Base-by-base conservation (phyloP, 2,329 filamentous ascomycete species). In the Ceratocystis harringtonii region DNA sequence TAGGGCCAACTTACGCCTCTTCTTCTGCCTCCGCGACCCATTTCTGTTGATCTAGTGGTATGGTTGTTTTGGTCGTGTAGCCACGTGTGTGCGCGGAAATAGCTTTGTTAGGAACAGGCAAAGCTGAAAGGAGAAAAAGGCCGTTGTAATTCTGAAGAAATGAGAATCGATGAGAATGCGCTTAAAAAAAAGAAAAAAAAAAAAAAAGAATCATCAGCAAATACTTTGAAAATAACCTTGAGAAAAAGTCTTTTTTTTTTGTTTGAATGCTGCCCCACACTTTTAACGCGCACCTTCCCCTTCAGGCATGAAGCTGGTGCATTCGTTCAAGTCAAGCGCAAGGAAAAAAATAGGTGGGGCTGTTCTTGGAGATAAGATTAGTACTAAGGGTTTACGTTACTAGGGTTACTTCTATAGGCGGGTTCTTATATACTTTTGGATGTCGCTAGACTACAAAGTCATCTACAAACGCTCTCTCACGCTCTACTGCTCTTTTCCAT, bases 11-110 rank as follows among this genome's bases (percentile, higher is more conserved):
- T 63, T 63, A 67, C 66, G 52, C 66, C 66, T 67, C 66, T 67
- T 63, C 63, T 65, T 67, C 66, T 67, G 63, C 66, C 63, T 61
- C 66, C 66, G 55, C 63, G 66, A 30, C 66, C 66, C 66, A 67
- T 67, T 50, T 41, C 63, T 50, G 28, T 30, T 28, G 22, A n/a
- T 22, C 17, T 58, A 8, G 22, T 32, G 28, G 19, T 30, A 8
- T n/a, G 22, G 8, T 17, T 15, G 0, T 36, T 36, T 36, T 36
- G 8, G 32, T 8, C 32, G 32, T 36, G 32, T 36, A 36, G 12
- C 36, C 10, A 15, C 3, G 36, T 15, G 36, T 41, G 36, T 41
- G 12, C 12, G 36, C 4, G 10, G 12, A 12, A 41, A 10, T 12
- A 41, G 10, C 36, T 41, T 12, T 41, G 12, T 5, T 41, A 41